phyloP scores from a whole-genome alignment of 768 basidiomycete genomes.

The Termitomyces sp. region DNA sequence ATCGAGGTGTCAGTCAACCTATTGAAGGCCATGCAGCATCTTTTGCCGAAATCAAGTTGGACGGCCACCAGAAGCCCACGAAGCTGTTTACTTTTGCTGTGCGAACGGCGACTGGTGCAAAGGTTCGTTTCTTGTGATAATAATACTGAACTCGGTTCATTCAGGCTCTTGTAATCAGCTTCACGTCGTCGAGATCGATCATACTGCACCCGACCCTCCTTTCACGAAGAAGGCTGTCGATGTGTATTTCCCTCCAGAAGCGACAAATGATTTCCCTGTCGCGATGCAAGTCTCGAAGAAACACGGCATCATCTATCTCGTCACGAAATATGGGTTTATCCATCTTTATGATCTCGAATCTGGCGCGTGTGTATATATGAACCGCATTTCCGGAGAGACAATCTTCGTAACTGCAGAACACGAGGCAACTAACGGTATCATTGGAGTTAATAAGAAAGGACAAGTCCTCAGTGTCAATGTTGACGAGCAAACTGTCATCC shows the following conservation, averaged over 20 bases:
- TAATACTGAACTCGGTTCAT: neutral
- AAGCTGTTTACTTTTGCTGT: conserved; percentile 96
- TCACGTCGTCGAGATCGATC: conserved; percentile 98
- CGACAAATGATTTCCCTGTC: conserved; percentile 97
- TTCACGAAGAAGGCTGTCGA: conserved; percentile 98
- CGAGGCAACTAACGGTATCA: conserved; percentile 90
- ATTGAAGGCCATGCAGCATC: conserved; percentile 98
- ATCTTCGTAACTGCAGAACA: conserved; percentile 99
- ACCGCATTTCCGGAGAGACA: conserved; percentile 98
- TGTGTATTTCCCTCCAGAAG: conserved; percentile 98
- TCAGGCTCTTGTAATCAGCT: conserved; percentile 47
- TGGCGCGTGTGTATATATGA: conserved; percentile 99
- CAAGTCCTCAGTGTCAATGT: conserved; percentile 96
- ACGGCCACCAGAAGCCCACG: conserved; percentile 78
- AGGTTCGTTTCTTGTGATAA: conserved; percentile 42
- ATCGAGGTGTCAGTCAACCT: conserved; percentile 91
- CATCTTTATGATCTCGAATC: conserved; percentile 98
- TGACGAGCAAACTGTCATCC: conserved; percentile 93
- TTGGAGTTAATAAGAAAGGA: conserved; percentile 99
- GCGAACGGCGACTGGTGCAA: conserved; percentile 94
- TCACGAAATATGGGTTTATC: conserved; percentile 99
- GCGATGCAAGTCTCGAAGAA: conserved; percentile 98
- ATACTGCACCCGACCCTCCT: conserved; percentile 84
- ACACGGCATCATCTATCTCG: conserved; percentile 94
- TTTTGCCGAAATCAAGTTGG: conserved; percentile 88